Percentiles rank a stretch among this genome's conserved stretches.
phyloP scores from a whole-genome alignment of 2,329 filamentous ascomycete species.

The Calonectria pauciramosa region DNA sequence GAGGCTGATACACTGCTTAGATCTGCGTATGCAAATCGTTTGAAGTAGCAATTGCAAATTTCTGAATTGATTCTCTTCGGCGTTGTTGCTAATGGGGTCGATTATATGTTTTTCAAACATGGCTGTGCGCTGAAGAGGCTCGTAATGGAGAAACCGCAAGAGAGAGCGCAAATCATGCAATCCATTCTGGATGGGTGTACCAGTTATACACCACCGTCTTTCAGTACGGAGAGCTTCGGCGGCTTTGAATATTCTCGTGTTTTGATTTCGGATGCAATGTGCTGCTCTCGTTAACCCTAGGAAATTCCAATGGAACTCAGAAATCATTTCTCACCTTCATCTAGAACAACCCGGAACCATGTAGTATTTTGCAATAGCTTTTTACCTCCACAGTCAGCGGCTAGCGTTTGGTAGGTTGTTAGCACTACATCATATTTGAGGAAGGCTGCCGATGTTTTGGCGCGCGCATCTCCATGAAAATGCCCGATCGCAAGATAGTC shows the following conservation, averaged over 20 bases:
- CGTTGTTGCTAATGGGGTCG: background rate
- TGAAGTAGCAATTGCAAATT: background rate
- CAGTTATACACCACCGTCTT: background rate
- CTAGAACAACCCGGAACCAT: background rate
- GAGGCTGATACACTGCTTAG: background rate
- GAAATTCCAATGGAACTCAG: background rate
- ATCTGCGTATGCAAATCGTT: background rate
- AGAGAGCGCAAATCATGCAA: background rate
- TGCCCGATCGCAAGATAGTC: background rate
- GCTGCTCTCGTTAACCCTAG: background rate
- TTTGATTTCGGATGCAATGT: background rate
- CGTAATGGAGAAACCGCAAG: background rate
- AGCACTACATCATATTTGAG: background rate
- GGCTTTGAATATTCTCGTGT: background rate
- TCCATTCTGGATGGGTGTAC: background rate
- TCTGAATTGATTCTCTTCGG: background rate
- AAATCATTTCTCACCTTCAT: background rate
- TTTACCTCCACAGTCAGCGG: background rate
- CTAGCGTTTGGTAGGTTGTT: background rate
- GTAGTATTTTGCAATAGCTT: background rate
- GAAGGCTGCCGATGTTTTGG: background rate
- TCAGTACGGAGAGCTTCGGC: background rate
- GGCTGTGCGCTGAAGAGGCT: background rate
- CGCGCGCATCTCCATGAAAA: slow-evolving; percentile 1
- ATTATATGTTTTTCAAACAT: background rate